Evolutionary conservation across 345 rosid species (phyloP), one percentile per base, ranked within the genome.

Genomic region (Citrus medica): DNA sequence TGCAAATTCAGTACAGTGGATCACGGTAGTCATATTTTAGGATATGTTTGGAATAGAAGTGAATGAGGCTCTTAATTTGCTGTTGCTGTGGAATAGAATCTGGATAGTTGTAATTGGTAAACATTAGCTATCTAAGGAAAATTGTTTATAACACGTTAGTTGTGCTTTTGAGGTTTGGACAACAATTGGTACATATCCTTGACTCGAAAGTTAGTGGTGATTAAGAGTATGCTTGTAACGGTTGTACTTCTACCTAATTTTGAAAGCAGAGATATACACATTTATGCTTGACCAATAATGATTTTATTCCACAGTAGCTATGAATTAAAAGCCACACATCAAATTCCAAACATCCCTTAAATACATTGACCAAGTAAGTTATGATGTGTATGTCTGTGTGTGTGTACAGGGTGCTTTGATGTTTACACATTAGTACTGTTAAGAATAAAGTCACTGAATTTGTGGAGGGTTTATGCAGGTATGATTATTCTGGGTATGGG

Each of bases 401-500:
- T 66, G 16, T 67, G 19, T 17, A 59, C 25, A 9, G 33, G 48
- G 17, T 60, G 70, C 35, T 60, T 27, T 75, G 38, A 21, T 53
- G 21, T 66, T 8, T 63, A 19, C 24, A 9, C 7, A 4, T 56
- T n/a, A 3, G 13, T 38, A 3, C 64, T 14, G 55, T 28, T 12
- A 9, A 17, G 19, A 48, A 10, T 79, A 27, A 60, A 59, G 66
- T n/a, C 33, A 32, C 68, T 55, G 4, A 60, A 32, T 51, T 27
- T 48, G 33, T 60, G 27, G 16, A 55, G 37, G 38, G 24, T 76
- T 71, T 76, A 21, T 78, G 82, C 89, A 93, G 98, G 86, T 95
- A 95, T 81, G 98, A 95, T 83, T 95, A 95, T 80, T 92, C 97
- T 24, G 98, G 98, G 2, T 95, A 95, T 67, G 98, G 98, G 9